Evolutionary conservation across 805 yeast species (phyloP), one percentile per base, ranked within the genome.

Genomic region (Zygoascus tannicola): DNA sequence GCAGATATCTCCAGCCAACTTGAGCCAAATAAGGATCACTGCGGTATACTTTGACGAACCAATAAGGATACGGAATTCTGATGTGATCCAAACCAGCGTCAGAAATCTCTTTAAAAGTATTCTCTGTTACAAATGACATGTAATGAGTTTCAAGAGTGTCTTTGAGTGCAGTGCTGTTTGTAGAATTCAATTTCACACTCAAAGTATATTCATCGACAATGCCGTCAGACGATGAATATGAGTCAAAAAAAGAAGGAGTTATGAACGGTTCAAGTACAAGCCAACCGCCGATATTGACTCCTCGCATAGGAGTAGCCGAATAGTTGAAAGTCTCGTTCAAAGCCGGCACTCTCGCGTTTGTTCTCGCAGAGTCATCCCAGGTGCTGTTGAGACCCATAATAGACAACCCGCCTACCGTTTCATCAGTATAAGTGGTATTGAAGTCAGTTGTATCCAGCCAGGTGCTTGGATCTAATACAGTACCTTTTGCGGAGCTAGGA

Each of bases 251-350:
- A 1, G 86, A 75, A 2, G 95, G 95, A 1, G 87, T 83, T 53
- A 86, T 85, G 60, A 72, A 85, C 1, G 95, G 85, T 63, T 86
- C 95, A 23, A 85, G 62, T 1, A 85, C 84, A 38, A 86, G 71
- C 95, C 95, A 85, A 35, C 95, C 95, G 46, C 95, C 95, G 19
- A 86, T 63, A 56, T 81, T 80, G 32, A 86, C 87, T 54, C 95
- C 95, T 35, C 73, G 60, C 35, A 74, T 63, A 0, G 65, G 64
- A 23, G 36, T 40, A 18, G 45, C 19, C 14, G 57, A 54, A 44
- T 63, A 63, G 34, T 52, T 47, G 41, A 60, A 60, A 4, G 37
- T 20, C 16, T 48, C 42, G 38, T 51, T 43, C n/a, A 62, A 47
- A 1, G 62, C 46, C 1, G 65, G 62, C 14, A 60, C 62, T n/a